Base-by-base conservation (phyloP, 371 early-diverging fungal genomes). In the Mucor mucedo region DNA sequence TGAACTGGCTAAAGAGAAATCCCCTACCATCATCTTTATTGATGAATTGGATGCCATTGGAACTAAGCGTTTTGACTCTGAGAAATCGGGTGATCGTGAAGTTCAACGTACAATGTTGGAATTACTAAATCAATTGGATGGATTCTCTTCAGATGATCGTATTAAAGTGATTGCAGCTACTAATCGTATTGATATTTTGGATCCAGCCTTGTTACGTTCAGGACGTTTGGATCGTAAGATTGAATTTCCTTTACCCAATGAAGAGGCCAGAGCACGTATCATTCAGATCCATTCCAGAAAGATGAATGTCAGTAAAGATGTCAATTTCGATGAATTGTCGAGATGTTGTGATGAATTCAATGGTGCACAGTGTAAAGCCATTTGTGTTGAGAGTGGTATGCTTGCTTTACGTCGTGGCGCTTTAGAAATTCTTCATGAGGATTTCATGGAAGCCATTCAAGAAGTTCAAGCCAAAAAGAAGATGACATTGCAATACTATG, bases 161-260 rank as follows among this genome's bases (percentile, higher is more conserved):
- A 98, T 99, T 76, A 99, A 99, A 89, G 97, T 99, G 21, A 99
- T 99, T 86, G 99, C 99, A n/a, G 99, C 99, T 29, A 99, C 99
- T 39, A 99, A 99, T 80, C 95, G 99, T 75, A 96, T 99, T 52
- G 99, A 99, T 86, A 99, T 98, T 73, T 81, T 99, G 44, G 99
- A 99, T 79, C 99, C 99, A 44, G 99, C 99, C n/a, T 87, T 99
- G 64, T 82, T 99, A 29, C 93, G 99, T 58, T 97, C 99, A 11
- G 99, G 99, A 28, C 94, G 99, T 76, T 77, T 99, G 66, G 99
- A 99, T 82, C 91, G 99, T 70, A 99, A 99, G 83, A 99, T 99
- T 66, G 99, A 99, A 83, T 99, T 99, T 80, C 99, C 99, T 30
- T 76, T 96, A 29, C 99, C 99, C 45, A 99, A 97, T 70, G 95